These are phyloP conservation scores for Gomphus sp. DNA, from an alignment of 1,284 basidiomycete species.

Conservation along the genomic window DNA sequence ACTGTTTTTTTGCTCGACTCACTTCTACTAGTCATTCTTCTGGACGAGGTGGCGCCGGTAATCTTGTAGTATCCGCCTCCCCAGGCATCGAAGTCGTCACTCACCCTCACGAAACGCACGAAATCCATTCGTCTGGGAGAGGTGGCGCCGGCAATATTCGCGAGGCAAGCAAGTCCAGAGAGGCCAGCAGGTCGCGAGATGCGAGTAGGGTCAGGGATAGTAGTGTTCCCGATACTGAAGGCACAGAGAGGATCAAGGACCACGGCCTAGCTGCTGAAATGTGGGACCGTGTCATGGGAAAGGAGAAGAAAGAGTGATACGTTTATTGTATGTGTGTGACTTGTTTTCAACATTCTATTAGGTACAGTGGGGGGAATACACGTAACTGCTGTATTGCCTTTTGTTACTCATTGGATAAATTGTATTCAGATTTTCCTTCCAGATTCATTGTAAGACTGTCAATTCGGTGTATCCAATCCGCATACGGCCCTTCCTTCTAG, in stretches of 20 bases:
- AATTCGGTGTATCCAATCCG: background rate
- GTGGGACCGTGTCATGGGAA: background rate
- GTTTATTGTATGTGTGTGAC: background rate
- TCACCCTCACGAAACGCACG: background rate
- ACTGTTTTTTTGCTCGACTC: slow-evolving; percentile 4
- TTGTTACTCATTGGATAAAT: background rate
- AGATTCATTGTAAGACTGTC: too few relatives aligned
- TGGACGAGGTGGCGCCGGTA: slow-evolving; percentile 62
- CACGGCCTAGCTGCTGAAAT: background rate
- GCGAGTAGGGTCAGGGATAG: background rate
- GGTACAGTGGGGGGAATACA: too few relatives aligned
- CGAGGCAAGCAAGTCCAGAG: background rate
- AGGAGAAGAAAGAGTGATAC: background rate
- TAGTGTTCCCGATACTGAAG: background rate
- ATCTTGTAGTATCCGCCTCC: slow-evolving; percentile 21
- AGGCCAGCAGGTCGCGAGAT: background rate
- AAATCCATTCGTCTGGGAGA: background rate
- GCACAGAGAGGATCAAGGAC: background rate
- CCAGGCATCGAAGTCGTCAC: background rate
- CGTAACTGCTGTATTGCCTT: background rate
- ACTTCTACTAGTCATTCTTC: slow-evolving; percentile 46
- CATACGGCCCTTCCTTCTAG: too few relatives aligned
- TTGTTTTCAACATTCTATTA: too few relatives aligned
- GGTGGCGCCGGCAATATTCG: slow-evolving; percentile 8
- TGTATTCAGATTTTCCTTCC: too few relatives aligned